Conservation (phyloP, 1,284 basidiomycete species). For the Wolfiporia cocos region DNA sequence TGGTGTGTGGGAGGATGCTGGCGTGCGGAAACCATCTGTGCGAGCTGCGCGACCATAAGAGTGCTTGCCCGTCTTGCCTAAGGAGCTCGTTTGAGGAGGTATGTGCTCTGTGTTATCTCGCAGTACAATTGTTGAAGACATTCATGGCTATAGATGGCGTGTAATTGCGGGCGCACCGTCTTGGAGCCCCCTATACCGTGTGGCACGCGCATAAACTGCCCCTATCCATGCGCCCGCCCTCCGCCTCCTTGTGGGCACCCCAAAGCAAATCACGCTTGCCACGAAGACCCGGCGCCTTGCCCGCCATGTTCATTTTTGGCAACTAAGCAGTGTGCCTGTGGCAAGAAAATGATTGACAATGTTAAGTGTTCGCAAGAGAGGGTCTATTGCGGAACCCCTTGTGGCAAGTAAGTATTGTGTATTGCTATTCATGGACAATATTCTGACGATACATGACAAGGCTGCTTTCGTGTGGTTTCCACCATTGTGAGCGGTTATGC, state of each 20-base stretch:
- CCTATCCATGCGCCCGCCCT: conserved; percentile 72
- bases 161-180: conserved; percentile 71
- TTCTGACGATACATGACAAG: conserved; percentile 23
- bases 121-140: conserved; percentile 6
- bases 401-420: conserved; percentile 52
- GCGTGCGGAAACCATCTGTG: conserved; percentile 75
- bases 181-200: conserved; percentile 73
- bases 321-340: conserved; percentile 78
- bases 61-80: conserved; percentile 75
- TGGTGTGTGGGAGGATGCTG: conserved; percentile 70
- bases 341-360: conserved; percentile 71
- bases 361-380: conserved; percentile 77
- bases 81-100: conserved; percentile 89
- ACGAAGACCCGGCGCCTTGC: conserved; percentile 60
- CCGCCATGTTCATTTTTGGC: conserved; percentile 83
- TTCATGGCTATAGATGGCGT: conserved; percentile 48
- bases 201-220: conserved; percentile 71
- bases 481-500: conserved; percentile 76
- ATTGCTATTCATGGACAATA: background rate
- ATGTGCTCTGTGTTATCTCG: conserved; percentile 1
- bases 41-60: conserved; percentile 75
- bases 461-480: conserved; percentile 77
- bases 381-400: conserved; percentile 76
- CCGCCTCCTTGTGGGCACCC: conserved; percentile 78
- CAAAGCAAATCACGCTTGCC: conserved; percentile 72